Percentiles rank a stretch among this genome's conserved stretches.
phyloP scores from a whole-genome alignment of 371 early-diverging fungal species.

The Rhizopus microsporus region DNA sequence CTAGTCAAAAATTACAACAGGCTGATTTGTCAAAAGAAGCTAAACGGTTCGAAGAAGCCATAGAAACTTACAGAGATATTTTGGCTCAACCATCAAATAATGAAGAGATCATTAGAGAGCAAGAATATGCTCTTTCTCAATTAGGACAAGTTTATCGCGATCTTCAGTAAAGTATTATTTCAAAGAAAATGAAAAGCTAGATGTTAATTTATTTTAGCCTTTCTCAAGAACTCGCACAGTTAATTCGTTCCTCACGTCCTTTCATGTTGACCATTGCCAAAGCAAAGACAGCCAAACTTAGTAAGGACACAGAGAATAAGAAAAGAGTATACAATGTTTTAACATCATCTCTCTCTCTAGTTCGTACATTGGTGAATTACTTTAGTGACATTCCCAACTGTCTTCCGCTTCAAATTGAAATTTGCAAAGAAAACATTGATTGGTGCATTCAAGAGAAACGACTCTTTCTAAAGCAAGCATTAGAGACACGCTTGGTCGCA shows the following conservation, averaged over 20 bases:
- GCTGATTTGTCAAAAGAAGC: constrained; percentile 53
- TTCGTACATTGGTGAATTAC: constrained; percentile 84
- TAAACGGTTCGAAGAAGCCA: constrained; percentile 53
- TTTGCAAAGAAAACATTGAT: constrained; percentile 92
- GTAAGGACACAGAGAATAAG: constrained; percentile 46
- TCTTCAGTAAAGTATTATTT: constrained; percentile 45
- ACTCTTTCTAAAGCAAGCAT: constrained; percentile 90
- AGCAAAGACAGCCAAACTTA: constrained; percentile 95
- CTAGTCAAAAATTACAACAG: constrained; percentile 42
- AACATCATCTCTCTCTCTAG: constrained; percentile 33
- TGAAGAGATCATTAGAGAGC: constrained; percentile 49
- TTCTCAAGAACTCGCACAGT: constrained; percentile 73
- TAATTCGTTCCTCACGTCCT: constrained; percentile 79
- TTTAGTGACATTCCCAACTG: constrained; percentile 88
- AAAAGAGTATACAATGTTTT: neutral
- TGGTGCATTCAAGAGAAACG: constrained; percentile 93
- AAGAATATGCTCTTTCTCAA: constrained; percentile 63
- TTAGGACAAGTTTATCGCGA: constrained; percentile 67
- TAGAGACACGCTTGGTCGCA: constrained; percentile 93
- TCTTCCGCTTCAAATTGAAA: constrained; percentile 84
- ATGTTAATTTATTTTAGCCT: constrained; percentile 50
- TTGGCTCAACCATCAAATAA: constrained; percentile 36
- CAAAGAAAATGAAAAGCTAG: neutral
- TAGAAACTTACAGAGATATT: constrained; percentile 52
- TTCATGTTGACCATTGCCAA: constrained; percentile 88